Evolutionary conservation across 805 yeast genomes (phyloP).

Genomic region (Alloascoidea hylecoeti): DNA sequence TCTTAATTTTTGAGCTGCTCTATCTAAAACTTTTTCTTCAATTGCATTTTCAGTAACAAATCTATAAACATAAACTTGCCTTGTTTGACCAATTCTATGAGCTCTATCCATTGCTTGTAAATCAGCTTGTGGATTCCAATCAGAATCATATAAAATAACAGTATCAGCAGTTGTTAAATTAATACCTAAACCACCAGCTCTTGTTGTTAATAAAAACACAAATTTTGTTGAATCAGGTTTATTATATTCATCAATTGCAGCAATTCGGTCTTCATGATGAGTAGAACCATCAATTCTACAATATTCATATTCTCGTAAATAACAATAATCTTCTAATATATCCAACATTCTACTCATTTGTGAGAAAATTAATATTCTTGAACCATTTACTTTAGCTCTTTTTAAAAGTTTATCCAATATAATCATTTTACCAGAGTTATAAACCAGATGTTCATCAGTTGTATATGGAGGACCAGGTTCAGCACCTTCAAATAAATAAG

Average conservation of each 20-base stretch:
- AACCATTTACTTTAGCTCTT: constrained; percentile 52
- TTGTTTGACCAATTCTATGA: constrained; percentile 83
- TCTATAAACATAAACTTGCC: constrained; percentile 73
- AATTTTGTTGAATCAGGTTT: constrained; percentile 62
- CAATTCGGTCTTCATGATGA: constrained; percentile 62
- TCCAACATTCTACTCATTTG: constrained; percentile 79
- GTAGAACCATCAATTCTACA: constrained; percentile 80
- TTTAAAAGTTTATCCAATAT: constrained; percentile 55
- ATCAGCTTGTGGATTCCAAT: constrained; percentile 97
- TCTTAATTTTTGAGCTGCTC: constrained; percentile 68
- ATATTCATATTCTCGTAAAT: constrained; percentile 52
- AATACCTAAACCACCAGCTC: constrained; percentile 92
- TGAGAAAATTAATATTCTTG: constrained; percentile 65
- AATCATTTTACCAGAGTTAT: constrained; percentile 56
- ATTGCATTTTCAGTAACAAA: constrained; percentile 65
- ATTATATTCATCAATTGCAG: constrained; percentile 68
- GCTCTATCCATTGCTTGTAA: constrained; percentile 93
- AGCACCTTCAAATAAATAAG: constrained; percentile 75
- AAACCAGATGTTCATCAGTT: constrained; percentile 71
- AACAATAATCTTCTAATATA: constrained; percentile 68
- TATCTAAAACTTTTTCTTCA: constrained; percentile 72
- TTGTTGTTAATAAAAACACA: constrained; percentile 62
- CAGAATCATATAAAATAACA: constrained; percentile 81
- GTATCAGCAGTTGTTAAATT: constrained; percentile 81
- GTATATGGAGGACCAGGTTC: constrained; percentile 86